phyloP scores from a whole-genome alignment of 2,329 filamentous ascomycete species.

The Drechmeria coniospora region DNA sequence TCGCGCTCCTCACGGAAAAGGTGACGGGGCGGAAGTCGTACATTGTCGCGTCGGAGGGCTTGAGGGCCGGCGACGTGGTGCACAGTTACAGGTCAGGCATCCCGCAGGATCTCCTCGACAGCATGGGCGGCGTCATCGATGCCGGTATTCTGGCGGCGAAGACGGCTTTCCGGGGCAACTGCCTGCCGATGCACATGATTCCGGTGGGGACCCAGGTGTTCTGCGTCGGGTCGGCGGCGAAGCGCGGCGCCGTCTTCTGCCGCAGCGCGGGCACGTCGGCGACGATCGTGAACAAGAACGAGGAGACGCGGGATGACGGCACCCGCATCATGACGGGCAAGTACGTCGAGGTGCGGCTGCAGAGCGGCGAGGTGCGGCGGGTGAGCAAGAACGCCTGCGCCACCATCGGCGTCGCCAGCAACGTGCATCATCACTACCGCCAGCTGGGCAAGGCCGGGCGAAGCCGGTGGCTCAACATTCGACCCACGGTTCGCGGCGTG shows the following conservation, averaged over 20 bases:
- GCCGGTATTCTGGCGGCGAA: constrained; percentile 90
- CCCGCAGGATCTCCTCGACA: constrained; percentile 68
- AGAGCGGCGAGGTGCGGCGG: constrained; percentile 82
- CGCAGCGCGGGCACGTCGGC: constrained; percentile 89
- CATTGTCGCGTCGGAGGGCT: constrained; percentile 87
- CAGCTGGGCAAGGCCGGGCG: constrained; percentile 92
- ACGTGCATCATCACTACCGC: constrained; percentile 76
- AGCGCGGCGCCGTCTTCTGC: constrained; percentile 74
- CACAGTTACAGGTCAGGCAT: constrained; percentile 88
- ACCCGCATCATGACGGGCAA: constrained; percentile 50
- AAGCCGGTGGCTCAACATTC: constrained; percentile 82
- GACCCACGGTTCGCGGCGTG: constrained; percentile 89
- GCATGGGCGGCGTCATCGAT: constrained; percentile 87
- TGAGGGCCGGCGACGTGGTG: constrained; percentile 79
- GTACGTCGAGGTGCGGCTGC: constrained; percentile 71
- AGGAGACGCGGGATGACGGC: constrained; percentile 47
- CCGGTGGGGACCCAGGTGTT: constrained; percentile 87
- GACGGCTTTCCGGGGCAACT: constrained; percentile 90
- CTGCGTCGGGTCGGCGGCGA: constrained; percentile 66
- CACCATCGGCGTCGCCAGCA: constrained; percentile 88
- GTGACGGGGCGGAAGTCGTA: constrained; percentile 67
- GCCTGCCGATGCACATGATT: constrained; percentile 87
- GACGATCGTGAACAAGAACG: constrained; percentile 77
- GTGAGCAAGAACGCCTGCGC: constrained; percentile 88
- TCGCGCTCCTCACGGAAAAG: constrained; percentile 68